These are phyloP conservation scores for Botrytis cinerea DNA, from an alignment of 2,329 filamentous ascomycete genomes.

Conservation along the genomic window DNA sequence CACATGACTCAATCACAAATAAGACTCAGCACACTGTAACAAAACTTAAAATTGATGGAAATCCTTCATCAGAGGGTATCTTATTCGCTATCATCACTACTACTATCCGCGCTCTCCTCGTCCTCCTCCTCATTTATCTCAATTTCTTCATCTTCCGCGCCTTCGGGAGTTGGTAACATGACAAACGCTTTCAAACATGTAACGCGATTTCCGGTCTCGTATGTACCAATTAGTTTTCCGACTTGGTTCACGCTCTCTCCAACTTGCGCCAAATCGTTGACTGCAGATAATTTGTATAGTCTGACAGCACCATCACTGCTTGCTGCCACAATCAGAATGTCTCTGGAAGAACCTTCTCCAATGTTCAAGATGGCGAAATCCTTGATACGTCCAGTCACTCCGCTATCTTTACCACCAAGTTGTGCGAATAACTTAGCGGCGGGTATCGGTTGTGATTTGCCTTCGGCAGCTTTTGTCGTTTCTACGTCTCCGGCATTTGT, in stretches of 20 bases:
- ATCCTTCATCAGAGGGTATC: conserved; percentile 34
- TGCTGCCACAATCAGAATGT: conserved; percentile 66
- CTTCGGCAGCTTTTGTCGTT: conserved; percentile 38
- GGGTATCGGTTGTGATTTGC: conserved; percentile 51
- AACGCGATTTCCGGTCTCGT: conserved; percentile 84
- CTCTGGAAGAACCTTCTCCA: conserved; percentile 43
- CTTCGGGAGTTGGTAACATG: conserved; percentile 71
- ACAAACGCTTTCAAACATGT: conserved; percentile 85
- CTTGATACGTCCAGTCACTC: conserved; percentile 78
- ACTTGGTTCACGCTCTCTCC: conserved; percentile 38
- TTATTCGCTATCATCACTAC: conserved; percentile 41
- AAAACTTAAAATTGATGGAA: conserved; percentile 2
- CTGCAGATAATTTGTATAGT: conserved; percentile 65
- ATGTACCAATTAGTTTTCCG: conserved; percentile 67
- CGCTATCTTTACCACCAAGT: conserved; percentile 71
- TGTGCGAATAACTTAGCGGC: conserved; percentile 71
- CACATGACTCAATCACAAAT: background rate
- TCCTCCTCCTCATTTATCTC: conserved; percentile 35
- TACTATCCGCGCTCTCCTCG: conserved; percentile 29
- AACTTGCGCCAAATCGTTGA: conserved; percentile 41
- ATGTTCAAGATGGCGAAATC: conserved; percentile 69
- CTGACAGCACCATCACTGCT: conserved; percentile 86
- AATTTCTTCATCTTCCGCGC: conserved; percentile 51
- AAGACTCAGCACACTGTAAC: background rate
- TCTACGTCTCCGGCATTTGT: conserved; percentile 56